Base-by-base conservation (phyloP, 202 grass and related monocot species). In the Zizania palustris region DNA sequence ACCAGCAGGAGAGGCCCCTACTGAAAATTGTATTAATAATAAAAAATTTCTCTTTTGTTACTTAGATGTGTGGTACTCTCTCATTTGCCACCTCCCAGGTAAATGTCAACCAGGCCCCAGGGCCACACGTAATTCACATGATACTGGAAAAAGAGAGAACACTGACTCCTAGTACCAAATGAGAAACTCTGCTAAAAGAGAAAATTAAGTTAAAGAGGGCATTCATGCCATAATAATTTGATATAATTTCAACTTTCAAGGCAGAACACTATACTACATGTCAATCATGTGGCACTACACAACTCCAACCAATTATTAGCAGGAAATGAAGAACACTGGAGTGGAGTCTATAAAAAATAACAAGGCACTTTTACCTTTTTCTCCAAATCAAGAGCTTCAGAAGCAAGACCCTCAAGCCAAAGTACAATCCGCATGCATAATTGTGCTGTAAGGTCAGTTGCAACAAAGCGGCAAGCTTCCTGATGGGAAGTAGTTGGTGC, bases 341-440 rank as follows among this genome's bases (percentile, higher is more conserved):
- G 9, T 13, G 46, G 20, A 72, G 35, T 58, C 67, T 72, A 75
- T 11, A 67, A 37, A 75, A 40, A 75, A 4, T 62, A 76, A 19
- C 65, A 68, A 59, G 13, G 3, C 4, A 19, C 28, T 48, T 22
- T 46, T 80, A 92, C 94, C 80, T 92, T 93, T 69, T 90, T 93
- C 77, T 91, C 91, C 86, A 92, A 86, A 63, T 97, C 91, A 82
- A 93, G 91, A 68, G 82, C 82, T 93, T 93, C 91, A 60, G 94
- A 97, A 75, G 94, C 86, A 75, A 97, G 88, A 41, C 91, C 94
- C 84, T 93, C 89, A 60, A 97, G 89, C 89, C 94, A 97, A 83
- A 93, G 88, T 55, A 97, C 73, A 44, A 92, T 86, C 44, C 94
- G 79, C 70, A 89, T 70, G 63, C 82, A 97, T 72, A 89, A 67